Conservation (phyloP, 768 basidiomycete species). For the Suillus decipiens region DNA sequence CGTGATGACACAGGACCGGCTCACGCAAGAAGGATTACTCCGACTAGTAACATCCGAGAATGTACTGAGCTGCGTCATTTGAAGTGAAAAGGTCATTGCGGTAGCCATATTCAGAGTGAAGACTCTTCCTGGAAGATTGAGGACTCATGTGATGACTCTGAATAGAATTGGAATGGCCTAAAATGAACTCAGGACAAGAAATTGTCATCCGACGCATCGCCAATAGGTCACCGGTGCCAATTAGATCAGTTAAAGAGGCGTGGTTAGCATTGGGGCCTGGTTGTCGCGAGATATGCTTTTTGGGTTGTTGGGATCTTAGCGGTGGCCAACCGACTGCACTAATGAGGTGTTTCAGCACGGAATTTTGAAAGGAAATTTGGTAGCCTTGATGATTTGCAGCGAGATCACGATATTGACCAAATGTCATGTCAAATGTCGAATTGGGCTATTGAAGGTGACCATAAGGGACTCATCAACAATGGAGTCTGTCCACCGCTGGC, state of each 20-base stretch:
- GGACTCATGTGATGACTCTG: neutral
- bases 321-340: neutral
- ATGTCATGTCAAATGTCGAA: neutral
- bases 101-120: neutral
- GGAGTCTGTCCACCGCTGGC: neutral
- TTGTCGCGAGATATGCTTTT: neutral
- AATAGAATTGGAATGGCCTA: too few relatives aligned
- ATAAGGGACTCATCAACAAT: neutral
- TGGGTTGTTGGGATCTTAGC: neutral
- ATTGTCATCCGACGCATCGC: neutral
- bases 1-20: neutral
- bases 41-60: neutral
- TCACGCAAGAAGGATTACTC: neutral
- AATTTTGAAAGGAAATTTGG: neutral
- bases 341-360: neutral
- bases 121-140: neutral
- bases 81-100: neutral
- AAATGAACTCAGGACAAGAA: neutral
- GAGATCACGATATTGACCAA: neutral
- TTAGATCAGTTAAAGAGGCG: neutral
- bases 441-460: neutral
- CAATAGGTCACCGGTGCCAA: neutral
- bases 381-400: neutral
- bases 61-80: neutral
- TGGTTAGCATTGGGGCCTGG: neutral